Conservation (phyloP, 176 grass and related monocot genomes). For the Avena eriantha region DNA sequence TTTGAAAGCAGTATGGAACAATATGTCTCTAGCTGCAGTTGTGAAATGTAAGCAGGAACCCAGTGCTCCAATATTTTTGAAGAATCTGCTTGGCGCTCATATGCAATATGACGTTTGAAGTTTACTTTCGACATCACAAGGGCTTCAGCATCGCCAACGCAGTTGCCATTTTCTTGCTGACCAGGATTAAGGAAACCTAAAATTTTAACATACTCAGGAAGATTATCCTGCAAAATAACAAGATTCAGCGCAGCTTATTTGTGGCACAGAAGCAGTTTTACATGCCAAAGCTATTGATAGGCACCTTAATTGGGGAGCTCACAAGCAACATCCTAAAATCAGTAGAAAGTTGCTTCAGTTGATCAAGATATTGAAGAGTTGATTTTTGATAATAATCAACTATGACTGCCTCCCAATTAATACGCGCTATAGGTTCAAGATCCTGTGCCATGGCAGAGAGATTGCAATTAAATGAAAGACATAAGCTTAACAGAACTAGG, state of each 20-base stretch:
- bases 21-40: slow-evolving; percentile 78
- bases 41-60: slow-evolving; percentile 77
- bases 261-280: slow-evolving; percentile 22
- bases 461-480: slow-evolving; percentile 11
- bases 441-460: slow-evolving; percentile 53
- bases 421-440: slow-evolving; percentile 56
- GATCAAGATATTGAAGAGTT: slow-evolving; percentile 55
- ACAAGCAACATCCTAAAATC: slow-evolving; percentile 83
- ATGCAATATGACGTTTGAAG: slow-evolving; percentile 63
- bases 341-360: slow-evolving; percentile 63
- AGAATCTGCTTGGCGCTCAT: slow-evolving; percentile 61
- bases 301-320: slow-evolving; percentile 64
- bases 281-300: slow-evolving; percentile 24
- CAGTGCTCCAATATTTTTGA: slow-evolving; percentile 82
- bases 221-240: slow-evolving; percentile 75
- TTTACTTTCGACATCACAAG: slow-evolving; percentile 62
- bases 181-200: slow-evolving; percentile 71
- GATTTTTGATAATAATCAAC: slow-evolving; percentile 74
- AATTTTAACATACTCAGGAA: slow-evolving; percentile 61
- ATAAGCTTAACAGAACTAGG: background rate
- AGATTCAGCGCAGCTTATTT: slow-evolving; percentile 41
- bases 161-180: slow-evolving; percentile 20
- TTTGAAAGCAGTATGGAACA: slow-evolving; percentile 63
- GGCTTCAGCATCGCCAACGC: slow-evolving; percentile 31
- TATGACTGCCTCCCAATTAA: slow-evolving; percentile 78